Conservation (phyloP, 179 eudicot species). For the Sideroxylon spinosum region DNA sequence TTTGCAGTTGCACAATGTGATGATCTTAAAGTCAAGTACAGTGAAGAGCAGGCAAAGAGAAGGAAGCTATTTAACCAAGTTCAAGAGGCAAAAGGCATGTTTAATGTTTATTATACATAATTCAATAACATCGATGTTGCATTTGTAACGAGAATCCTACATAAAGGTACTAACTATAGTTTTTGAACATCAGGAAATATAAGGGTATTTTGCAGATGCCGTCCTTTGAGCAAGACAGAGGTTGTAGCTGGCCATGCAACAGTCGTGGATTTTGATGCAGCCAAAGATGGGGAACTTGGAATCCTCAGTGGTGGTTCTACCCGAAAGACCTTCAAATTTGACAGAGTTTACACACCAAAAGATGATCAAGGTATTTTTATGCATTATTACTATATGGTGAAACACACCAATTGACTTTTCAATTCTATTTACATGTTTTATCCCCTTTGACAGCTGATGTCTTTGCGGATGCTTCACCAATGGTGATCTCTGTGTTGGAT, state of each 20-base stretch:
- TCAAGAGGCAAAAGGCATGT: conserved; percentile 84
- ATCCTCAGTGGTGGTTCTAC: conserved; percentile 49
- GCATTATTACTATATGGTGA: not conserved
- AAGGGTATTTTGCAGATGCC: conserved; percentile 90
- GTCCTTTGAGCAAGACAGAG: conserved; percentile 75
- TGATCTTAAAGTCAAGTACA: conserved; percentile 80
- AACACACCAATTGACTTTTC: not conserved
- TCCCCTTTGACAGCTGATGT: conserved; percentile 60
- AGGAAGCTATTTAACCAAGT: conserved; percentile 79
- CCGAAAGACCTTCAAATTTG: conserved; percentile 72
- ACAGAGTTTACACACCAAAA: conserved; percentile 80
- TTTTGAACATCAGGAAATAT: conserved; percentile 67
- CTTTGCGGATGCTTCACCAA: conserved; percentile 84
- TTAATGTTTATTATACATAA: not conserved
- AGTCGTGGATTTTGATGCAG: conserved; percentile 77
- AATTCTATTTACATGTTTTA: conserved; percentile 9
- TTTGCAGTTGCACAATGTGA: conserved; percentile 77
- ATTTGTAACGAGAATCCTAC: conserved; percentile 7
- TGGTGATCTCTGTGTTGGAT: conserved; percentile 87
- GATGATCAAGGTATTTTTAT: conserved; percentile 72
- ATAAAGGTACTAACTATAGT: conserved; percentile 28
- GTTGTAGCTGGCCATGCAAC: conserved; percentile 49
- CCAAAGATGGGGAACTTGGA: conserved; percentile 84
- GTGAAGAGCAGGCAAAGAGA: conserved; percentile 86
- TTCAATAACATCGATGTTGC: not conserved